Evolutionary conservation across 2,329 filamentous ascomycete genomes (phyloP).

Genomic region (Blastomyces silverae): DNA sequence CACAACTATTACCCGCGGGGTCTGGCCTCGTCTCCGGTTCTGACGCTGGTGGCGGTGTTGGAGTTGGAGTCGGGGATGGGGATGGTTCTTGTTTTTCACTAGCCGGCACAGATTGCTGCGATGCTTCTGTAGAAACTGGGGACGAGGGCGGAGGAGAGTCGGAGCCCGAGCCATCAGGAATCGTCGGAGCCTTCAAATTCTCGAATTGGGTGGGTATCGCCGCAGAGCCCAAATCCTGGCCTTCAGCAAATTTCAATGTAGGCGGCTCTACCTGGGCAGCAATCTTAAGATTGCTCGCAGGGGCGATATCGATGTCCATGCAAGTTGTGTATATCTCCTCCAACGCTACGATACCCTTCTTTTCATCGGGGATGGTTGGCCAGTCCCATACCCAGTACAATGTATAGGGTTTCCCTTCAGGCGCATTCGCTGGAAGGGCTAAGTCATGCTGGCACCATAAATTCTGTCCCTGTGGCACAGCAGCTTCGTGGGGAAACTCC

Average conservation of each 20-base stretch:
- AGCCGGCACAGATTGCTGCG: background rate
- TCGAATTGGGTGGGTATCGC: slow-evolving; percentile 36
- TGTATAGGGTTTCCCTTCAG: slow-evolving; percentile 62
- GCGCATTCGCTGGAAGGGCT: slow-evolving; percentile 60
- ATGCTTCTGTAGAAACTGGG: background rate
- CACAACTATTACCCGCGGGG: background rate
- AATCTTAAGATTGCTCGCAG: background rate
- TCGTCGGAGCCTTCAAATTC: slow-evolving; percentile 25
- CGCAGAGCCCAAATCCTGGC: slow-evolving; percentile 36
- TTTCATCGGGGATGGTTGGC: slow-evolving; percentile 50
- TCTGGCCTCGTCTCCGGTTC: background rate
- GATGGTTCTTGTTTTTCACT: background rate
- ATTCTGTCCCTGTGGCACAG: slow-evolving; percentile 51
- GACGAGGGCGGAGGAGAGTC: background rate
- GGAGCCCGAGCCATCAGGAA: slow-evolving; percentile 13
- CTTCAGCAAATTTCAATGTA: slow-evolving; percentile 19
- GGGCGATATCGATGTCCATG: slow-evolving; percentile 40
- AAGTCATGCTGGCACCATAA: slow-evolving; percentile 78
- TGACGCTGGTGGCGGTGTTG: background rate
- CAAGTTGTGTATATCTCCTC: slow-evolving; percentile 47
- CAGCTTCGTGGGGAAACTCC: slow-evolving; percentile 47
- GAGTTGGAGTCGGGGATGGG: background rate
- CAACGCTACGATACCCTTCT: slow-evolving; percentile 31
- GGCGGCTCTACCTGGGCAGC: background rate
- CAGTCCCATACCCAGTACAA: slow-evolving; percentile 98